Conservation (phyloP, 495 filamentous ascomycete species). For the Aspergillus campestris region DNA sequence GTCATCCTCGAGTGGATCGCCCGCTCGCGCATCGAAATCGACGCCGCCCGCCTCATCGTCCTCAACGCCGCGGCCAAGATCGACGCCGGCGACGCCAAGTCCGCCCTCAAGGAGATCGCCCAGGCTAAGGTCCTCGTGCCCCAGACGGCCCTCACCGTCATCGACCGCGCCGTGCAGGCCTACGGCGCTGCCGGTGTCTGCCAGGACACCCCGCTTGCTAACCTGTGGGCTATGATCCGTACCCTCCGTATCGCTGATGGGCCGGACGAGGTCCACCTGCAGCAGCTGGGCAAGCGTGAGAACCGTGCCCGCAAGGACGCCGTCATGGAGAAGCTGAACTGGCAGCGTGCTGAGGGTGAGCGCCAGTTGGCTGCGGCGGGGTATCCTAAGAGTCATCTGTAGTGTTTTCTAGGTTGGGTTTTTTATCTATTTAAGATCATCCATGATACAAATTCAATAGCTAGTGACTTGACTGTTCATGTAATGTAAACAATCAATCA, state of each 20-base stretch:
- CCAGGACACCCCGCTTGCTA: slow-evolving; percentile 84
- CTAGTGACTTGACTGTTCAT: no score
- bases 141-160: slow-evolving; percentile 64
- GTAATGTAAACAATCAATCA: no score
- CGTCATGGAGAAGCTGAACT: slow-evolving; percentile 52
- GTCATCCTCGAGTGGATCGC: slow-evolving; percentile 93
- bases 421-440: neutral
- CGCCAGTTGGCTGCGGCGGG: slow-evolving; percentile 55
- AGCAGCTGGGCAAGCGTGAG: slow-evolving; percentile 82
- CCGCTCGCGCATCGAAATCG: slow-evolving; percentile 81
- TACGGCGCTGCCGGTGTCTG: slow-evolving; percentile 80
- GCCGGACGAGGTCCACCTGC: slow-evolving; percentile 88
- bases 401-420: no score
- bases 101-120: slow-evolving; percentile 74
- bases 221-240: slow-evolving; percentile 75
- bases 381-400: slow-evolving; percentile 40
- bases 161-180: slow-evolving; percentile 80
- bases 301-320: slow-evolving; percentile 58
- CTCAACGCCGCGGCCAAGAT: slow-evolving; percentile 88
- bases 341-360: slow-evolving; percentile 57
- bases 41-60: slow-evolving; percentile 76
- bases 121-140: slow-evolving; percentile 83
- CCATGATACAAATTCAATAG: neutral
- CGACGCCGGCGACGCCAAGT: slow-evolving; percentile 71
- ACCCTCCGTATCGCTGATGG: slow-evolving; percentile 84